phyloP scores from a whole-genome alignment of 768 basidiomycete genomes.

The Kwoniella heveanensis region DNA sequence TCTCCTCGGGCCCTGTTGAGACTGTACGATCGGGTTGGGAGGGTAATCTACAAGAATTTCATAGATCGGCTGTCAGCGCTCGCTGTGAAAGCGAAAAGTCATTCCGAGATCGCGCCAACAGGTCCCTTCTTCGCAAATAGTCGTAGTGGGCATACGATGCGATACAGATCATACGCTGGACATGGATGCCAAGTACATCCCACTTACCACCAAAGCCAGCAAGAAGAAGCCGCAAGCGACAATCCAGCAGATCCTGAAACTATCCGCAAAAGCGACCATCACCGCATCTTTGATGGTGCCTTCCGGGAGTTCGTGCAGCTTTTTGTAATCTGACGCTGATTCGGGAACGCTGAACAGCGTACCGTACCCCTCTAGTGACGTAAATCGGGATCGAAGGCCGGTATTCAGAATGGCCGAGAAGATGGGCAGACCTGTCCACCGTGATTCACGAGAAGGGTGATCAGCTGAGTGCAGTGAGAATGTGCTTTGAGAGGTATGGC shows the following conservation, averaged over 20 bases:
- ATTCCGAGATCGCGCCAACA: no score
- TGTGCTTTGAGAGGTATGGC: no score
- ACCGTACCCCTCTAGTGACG: constrained; percentile 47
- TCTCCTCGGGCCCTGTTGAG: constrained; percentile 18
- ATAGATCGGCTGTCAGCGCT: not conserved
- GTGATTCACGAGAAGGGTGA: not conserved
- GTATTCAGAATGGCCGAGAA: constrained; percentile 52
- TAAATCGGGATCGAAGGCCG: constrained; percentile 41
- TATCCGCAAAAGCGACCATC: constrained; percentile 21
- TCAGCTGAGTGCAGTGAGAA: no score
- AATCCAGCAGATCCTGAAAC: constrained; percentile 26
- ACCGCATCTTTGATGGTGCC: constrained; percentile 10
- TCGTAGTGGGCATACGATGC: no score
- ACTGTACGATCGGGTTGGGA: constrained; percentile 22
- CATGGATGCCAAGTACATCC: no score
- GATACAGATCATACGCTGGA: no score
- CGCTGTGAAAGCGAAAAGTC: no score
- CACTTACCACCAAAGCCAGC: constrained; percentile 14
- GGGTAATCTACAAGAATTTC: constrained; percentile 14
- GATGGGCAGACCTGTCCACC: constrained; percentile 48
- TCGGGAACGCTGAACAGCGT: constrained; percentile 45
- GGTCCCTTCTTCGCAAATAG: no score
- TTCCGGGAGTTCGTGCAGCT: constrained; percentile 14
- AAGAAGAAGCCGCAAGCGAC: constrained; percentile 21
- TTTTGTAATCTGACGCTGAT: constrained; percentile 40